A percentile compares a stretch with the other conserved stretches of the same genome.
Conservation (phyloP, 495 filamentous ascomycete species). For the Aspergillus sparsus region DNA sequence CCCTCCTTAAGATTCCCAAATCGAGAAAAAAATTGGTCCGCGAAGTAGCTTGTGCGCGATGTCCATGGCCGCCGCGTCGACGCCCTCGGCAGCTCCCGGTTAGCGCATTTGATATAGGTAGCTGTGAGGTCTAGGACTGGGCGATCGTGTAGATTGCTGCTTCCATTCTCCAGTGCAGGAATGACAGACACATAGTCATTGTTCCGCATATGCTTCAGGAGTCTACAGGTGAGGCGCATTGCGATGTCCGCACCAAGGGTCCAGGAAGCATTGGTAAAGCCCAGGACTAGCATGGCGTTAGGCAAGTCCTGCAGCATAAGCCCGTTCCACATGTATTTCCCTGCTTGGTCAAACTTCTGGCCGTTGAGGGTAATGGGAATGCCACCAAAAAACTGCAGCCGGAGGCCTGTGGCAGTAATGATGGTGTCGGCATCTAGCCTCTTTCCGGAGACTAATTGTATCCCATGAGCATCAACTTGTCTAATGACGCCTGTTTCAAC, state of each 20-base stretch:
- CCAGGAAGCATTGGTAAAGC: constrained; percentile 51
- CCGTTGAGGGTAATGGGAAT: constrained; percentile 51
- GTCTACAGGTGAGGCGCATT: background rate
- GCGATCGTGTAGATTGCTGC: background rate
- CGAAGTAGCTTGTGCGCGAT: background rate
- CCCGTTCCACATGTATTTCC: constrained; percentile 45
- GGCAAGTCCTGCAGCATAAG: constrained; percentile 53
- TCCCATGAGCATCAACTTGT: constrained; percentile 56
- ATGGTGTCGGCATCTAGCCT: constrained; percentile 63
- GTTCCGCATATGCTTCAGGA: constrained; percentile 4
- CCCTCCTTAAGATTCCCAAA: background rate
- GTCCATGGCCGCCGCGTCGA: background rate
- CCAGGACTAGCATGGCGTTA: constrained; percentile 48
- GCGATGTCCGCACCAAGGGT: constrained; percentile 51
- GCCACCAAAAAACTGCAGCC: constrained; percentile 46
- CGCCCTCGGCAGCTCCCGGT: background rate
- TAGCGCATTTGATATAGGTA: background rate
- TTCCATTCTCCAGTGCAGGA: background rate
- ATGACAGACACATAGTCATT: background rate
- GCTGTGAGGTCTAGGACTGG: background rate
- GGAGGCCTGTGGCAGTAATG: constrained; percentile 67
- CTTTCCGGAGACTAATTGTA: constrained; percentile 57
- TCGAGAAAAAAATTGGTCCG: background rate
- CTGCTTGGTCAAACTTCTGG: constrained; percentile 31
- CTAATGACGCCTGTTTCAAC: constrained; percentile 68